phyloP scores from a whole-genome alignment of 768 basidiomycete species.

The Pisolithus marmoratus region DNA sequence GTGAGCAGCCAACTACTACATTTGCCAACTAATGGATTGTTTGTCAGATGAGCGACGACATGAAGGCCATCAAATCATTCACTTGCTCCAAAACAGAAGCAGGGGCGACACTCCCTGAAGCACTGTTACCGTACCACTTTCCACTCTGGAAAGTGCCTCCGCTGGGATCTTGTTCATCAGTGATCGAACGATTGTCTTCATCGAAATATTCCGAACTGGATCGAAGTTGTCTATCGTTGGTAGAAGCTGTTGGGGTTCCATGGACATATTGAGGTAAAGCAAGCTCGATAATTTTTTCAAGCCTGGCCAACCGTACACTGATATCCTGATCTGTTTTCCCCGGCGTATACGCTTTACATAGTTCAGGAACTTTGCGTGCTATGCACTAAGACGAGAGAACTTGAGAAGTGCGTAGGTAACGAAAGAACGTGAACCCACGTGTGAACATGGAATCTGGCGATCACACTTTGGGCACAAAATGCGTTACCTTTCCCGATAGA shows the following conservation, averaged over 20 bases:
- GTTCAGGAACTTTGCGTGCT: conserved; percentile 79
- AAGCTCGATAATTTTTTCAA: conserved; percentile 77
- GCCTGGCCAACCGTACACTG: conserved; percentile 61
- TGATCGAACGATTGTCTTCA: conserved; percentile 65
- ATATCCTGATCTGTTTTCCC: conserved; percentile 84
- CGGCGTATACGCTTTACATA: conserved; percentile 85
- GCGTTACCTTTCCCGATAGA: conserved; percentile 14
- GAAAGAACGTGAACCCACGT: conserved; percentile 42
- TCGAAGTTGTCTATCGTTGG: conserved; percentile 33
- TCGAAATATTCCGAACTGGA: conserved; percentile 50
- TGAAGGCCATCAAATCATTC: conserved; percentile 20
- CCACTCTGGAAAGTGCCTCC: conserved; percentile 78
- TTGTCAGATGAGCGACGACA: conserved; percentile 16
- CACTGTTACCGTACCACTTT: conserved; percentile 81
- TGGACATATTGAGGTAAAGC: conserved; percentile 72
- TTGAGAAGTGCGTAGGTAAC: conserved; percentile 5
- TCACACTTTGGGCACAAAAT: conserved; percentile 55
- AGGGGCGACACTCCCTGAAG: conserved; percentile 77
- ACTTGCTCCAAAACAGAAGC: conserved; percentile 78
- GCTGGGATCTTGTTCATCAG: conserved; percentile 71
- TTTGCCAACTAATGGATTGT: conserved; percentile 42
- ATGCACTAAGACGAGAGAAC: conserved; percentile 52
- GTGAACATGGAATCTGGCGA: conserved; percentile 78
- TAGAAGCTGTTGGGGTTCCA: conserved; percentile 27
- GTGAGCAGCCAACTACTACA: conserved; percentile 40